A percentile compares a stretch with the other conserved stretches of the same genome.
phyloP scores from a whole-genome alignment of 805 yeast species.

The Isabelozyma rhagii region DNA sequence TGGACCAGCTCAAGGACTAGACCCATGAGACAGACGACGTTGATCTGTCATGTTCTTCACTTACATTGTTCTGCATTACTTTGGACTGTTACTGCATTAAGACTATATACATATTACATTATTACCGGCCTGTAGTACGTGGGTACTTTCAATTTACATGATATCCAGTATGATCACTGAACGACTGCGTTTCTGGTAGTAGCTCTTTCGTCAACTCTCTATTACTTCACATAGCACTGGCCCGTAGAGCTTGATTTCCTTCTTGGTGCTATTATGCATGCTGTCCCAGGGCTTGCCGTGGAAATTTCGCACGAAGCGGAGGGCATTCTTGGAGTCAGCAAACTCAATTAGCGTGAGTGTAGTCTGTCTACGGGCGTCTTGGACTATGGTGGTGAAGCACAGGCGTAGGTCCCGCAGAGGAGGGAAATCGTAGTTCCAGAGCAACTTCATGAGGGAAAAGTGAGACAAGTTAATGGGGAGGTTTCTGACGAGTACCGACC shows the following conservation, averaged over 20 bases:
- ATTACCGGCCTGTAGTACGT: no score
- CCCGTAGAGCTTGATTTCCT: conserved; percentile 29
- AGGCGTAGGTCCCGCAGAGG: conserved; percentile 7
- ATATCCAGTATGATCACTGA: no score
- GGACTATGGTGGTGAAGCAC: conserved; percentile 19
- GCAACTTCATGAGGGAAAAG: conserved; percentile 31
- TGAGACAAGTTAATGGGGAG: conserved; percentile 43
- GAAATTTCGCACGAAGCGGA: conserved; percentile 47
- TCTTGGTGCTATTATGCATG: conserved; percentile 12
- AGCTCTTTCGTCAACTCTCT: conserved; percentile 9
- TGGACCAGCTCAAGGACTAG: conserved; percentile 8
- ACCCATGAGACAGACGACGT: no score
- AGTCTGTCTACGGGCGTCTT: conserved; percentile 25
- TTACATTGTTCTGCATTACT: no score
- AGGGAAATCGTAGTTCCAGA: conserved; percentile 51
- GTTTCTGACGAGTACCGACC: conserved; percentile 40
- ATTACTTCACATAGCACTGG: conserved; percentile 36
- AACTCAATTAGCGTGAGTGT: conserved; percentile 40
- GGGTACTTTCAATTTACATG: no score
- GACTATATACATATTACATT: no score
- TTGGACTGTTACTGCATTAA: no score
- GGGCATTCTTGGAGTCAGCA: conserved; percentile 42
- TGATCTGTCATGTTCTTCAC: no score
- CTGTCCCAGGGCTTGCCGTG: conserved; percentile 48
- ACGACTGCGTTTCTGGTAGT: no score